phyloP scores from a whole-genome alignment of 371 early-diverging fungal genomes.

The Actinomucor elegans region DNA sequence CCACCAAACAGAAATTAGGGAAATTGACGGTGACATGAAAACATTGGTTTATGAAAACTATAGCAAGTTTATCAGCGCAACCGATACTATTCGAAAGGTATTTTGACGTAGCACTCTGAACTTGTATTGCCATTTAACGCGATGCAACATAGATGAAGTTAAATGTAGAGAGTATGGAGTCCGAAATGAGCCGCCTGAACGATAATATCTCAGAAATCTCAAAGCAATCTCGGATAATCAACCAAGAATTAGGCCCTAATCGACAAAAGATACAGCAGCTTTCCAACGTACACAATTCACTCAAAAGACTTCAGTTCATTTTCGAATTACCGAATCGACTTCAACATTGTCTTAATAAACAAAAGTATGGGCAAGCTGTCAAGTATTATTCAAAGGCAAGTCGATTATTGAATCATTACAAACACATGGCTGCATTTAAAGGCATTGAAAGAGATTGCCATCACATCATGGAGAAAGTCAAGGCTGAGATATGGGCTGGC shows the following conservation, averaged over 20 bases:
- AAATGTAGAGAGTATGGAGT: conserved; percentile 79
- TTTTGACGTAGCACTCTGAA: background rate
- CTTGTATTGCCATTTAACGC: background rate
- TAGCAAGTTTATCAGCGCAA: conserved; percentile 91
- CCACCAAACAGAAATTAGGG: conserved; percentile 62
- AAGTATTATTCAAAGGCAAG: conserved; percentile 72
- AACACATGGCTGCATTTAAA: conserved; percentile 70
- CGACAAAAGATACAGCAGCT: conserved; percentile 75
- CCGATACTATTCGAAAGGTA: conserved; percentile 83
- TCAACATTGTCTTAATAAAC: conserved; percentile 54
- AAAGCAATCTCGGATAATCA: conserved; percentile 50
- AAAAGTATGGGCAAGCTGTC: conserved; percentile 75
- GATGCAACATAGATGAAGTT: conserved; percentile 61
- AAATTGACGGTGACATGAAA: conserved; percentile 95
- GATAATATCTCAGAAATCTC: conserved; percentile 71
- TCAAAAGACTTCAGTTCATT: conserved; percentile 81
- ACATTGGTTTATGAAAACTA: conserved; percentile 97
- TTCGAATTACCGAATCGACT: conserved; percentile 82
- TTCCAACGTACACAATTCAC: conserved; percentile 70
- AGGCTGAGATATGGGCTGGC: conserved; percentile 46
- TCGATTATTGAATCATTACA: conserved; percentile 74
- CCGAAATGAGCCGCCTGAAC: conserved; percentile 72
- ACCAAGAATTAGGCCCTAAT: conserved; percentile 60
- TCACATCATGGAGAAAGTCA: conserved; percentile 69
- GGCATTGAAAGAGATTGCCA: conserved; percentile 78